phyloP scores from a whole-genome alignment of 257 asterid species.

The Ophiorrhiza pumila region DNA sequence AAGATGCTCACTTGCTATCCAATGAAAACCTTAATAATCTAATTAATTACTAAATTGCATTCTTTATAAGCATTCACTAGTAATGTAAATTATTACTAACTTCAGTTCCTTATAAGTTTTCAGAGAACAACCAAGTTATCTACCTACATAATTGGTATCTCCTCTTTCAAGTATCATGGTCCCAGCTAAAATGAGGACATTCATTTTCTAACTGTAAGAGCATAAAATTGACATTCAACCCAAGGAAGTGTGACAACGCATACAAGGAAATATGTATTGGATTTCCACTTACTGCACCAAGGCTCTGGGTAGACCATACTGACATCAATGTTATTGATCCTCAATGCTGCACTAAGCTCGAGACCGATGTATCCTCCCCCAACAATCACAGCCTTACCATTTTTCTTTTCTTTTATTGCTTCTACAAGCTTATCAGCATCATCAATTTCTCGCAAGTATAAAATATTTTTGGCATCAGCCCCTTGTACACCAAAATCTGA shows the following conservation, averaged over 20 bases:
- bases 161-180: not conserved
- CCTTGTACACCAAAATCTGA: slow-evolving; percentile 84
- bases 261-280: not conserved
- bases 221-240: not conserved
- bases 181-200: too few relatives aligned
- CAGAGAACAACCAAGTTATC: too few relatives aligned
- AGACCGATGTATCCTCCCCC: slow-evolving; percentile 98
- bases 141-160: not conserved
- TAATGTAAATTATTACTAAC: too few relatives aligned
- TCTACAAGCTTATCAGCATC: slow-evolving; percentile 92
- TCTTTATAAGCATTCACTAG: not conserved
- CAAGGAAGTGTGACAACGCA: not conserved
- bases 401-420: slow-evolving; percentile 72
- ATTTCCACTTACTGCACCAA: slow-evolving; percentile 88
- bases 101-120: too few relatives aligned
- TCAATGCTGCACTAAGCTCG: slow-evolving; percentile 92
- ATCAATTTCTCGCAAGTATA: slow-evolving; percentile 78
- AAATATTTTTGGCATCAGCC: slow-evolving; percentile 85
- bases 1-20: not conserved
- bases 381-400: slow-evolving; percentile 80
- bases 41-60: not conserved
- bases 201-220: not conserved
- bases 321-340: slow-evolving; percentile 64
- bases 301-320: slow-evolving; percentile 96
- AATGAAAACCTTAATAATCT: too few relatives aligned